Base-by-base conservation (phyloP, 495 filamentous ascomycete genomes). In the Neurospora sp. region DNA sequence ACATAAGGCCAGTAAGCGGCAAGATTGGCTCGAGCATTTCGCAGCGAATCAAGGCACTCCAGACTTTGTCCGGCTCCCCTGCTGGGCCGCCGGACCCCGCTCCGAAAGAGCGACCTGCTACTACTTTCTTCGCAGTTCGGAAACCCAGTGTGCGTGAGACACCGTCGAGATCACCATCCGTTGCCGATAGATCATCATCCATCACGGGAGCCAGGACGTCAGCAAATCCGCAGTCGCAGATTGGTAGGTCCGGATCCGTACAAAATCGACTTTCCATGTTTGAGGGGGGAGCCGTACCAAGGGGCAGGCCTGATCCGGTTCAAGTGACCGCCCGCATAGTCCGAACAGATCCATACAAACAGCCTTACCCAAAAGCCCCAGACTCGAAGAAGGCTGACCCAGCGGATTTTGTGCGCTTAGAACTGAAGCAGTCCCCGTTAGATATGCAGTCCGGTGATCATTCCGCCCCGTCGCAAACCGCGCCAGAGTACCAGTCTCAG, bases 21-120 rank as follows among this genome's bases (percentile, higher is more conserved):
- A 95, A 93, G 78, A 87, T 97, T 24, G 94, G 93, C 3, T 92
- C 91, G 36, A 93, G 93, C 45, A 97, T 97, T 76, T 94, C 93
- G 9, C 92, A 92, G 79, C 90, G 94, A 71, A 97, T 97, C 78
- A 93, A 96, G 78, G 93, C 93, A 17, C 85, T 97, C 62, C 92
- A 94, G 78, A 91, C 90, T 74, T 84, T 93, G n/a, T 90, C 90
- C 1, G 85, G 82, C 54, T 83, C 42, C 59, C 37, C 75, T 4
- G 80, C 78, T 19, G 77, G 77, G n/a, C 70, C 76, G 5, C 74
- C 81, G 28, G 71, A 76, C 39, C 59, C 77, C 13, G 48, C 77
- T 17, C 74, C 74, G 10, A 78, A 78, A 70, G 79, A 79, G 28
- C 73, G 81, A 1, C 82, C 85, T 17, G 78, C 84, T 0, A 78